These are phyloP conservation scores for Apiospora saccharicola DNA, from an alignment of 2,329 filamentous ascomycete species.

Conservation along the genomic window DNA sequence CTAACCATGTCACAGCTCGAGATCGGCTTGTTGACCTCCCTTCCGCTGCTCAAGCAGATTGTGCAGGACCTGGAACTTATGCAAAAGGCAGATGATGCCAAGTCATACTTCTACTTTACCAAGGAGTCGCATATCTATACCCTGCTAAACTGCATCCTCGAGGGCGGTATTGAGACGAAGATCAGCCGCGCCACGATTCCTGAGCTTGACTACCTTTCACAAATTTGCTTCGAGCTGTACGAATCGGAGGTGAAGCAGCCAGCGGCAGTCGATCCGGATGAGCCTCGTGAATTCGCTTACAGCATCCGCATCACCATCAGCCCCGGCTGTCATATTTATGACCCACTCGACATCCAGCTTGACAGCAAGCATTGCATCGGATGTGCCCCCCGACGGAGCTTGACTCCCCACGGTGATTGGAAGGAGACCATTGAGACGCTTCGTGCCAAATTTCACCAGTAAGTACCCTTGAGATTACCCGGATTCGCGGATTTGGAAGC, in stretches of 20 bases:
- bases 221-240: conserved; percentile 98
- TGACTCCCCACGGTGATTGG: conserved; percentile 94
- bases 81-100: conserved; percentile 91
- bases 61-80: conserved; percentile 94
- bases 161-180: conserved; percentile 96
- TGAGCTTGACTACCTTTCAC: conserved; percentile 94
- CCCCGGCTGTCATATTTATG: conserved; percentile 94
- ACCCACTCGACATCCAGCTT: conserved; percentile 94
- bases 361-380: conserved; percentile 97
- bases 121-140: conserved; percentile 99
- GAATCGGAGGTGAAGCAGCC: conserved; percentile 81
- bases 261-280: conserved; percentile 50
- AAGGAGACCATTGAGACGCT: conserved; percentile 96
- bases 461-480: conserved; percentile 47
- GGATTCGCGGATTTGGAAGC: conserved; percentile 2
- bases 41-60: conserved; percentile 94
- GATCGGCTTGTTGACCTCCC: conserved; percentile 91
- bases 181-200: conserved; percentile 95
- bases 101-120: conserved; percentile 98
- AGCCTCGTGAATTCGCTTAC: conserved; percentile 84
- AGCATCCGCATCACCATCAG: conserved; percentile 96
- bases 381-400: conserved; percentile 85
- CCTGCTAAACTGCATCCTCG: conserved; percentile 94
- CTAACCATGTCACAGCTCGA: conserved; percentile 66
- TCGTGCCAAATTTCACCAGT: conserved; percentile 94